Percentiles rank a stretch among this genome's conserved stretches.
Conservation (phyloP, 805 yeast genomes). For the Tetrapisispora fleetii region DNA sequence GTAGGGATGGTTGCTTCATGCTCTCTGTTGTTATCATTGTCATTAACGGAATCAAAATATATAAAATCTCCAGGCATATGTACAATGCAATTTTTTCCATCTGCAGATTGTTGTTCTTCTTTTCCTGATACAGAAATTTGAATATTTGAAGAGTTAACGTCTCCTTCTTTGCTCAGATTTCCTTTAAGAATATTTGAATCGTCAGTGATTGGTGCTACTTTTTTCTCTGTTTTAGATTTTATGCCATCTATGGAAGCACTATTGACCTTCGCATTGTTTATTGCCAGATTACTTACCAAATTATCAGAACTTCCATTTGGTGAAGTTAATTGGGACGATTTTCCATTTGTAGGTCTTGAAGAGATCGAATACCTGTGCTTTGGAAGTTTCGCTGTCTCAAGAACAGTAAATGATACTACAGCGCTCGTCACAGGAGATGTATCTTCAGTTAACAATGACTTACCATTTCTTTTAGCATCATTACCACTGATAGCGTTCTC, state of each 20-base stretch:
- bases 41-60: constrained; percentile 15
- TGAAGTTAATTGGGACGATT: constrained; percentile 8
- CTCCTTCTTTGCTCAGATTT: neutral
- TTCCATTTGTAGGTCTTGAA: constrained; percentile 32
- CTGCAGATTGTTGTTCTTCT: constrained; percentile 8
- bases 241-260: neutral
- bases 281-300: neutral
- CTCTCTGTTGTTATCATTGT: neutral
- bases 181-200: neutral
- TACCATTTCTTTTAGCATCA: neutral
- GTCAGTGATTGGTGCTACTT: neutral
- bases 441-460: neutral
- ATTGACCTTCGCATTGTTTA: neutral
- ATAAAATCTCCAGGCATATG: constrained; percentile 31
- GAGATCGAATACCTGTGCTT: constrained; percentile 50
- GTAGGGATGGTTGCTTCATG: neutral
- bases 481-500: neutral
- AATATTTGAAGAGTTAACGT: neutral
- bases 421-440: neutral
- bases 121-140: neutral
- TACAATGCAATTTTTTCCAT: constrained; percentile 24
- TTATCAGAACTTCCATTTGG: constrained; percentile 7
- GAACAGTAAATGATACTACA: constrained; percentile 3
- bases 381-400: constrained; percentile 29
- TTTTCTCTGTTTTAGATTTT: neutral